Base-by-base conservation (phyloP, 805 yeast genomes). In the Danielia oregonensis region DNA sequence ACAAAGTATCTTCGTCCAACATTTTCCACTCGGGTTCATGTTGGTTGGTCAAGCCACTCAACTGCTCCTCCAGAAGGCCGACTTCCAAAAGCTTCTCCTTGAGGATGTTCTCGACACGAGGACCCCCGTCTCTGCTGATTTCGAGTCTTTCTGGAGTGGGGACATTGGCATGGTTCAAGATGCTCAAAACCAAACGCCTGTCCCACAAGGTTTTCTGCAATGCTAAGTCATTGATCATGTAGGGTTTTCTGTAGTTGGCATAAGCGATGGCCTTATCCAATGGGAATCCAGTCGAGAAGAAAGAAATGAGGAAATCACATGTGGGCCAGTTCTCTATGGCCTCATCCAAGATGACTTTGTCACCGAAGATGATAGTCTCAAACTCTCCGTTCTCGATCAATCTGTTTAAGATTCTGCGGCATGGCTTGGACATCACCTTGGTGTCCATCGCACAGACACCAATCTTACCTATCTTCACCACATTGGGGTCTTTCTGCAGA, bases 371-470 rank as follows among this genome's bases (percentile, higher is more conserved):
- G 13, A 93, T 85, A 0, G 97, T 87, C 54, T 93, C 97, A 57
- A 93, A 93, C 63, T 93, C 97, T 18, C 96, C 97, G 48, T 85
- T 80, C 47, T 85, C 95, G 39, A 91, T 85, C 54, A 93, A 66
- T 34, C 96, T 70, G 57, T 86, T 88, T 50, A 93, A 68, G 44
- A 93, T 93, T 42, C 85, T 86, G 39, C 97, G 70, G 55, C 97
- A 91, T 2, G 99, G 98, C 64, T 93, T 93, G 28, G 95, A 83
- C 53, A 95, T 72, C 2, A 89, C 98, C 60, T 93, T 93, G 39
- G 89, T 82, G 60, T 93, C 99, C 97, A 93, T 89, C 8, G 99
- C 99, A 64, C 99, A 93, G 2, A 93, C 96, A 34, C 99, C 99
- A 48, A 93, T 86, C 46, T 86, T 89, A 25, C 98, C 97, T 44